These are phyloP conservation scores for Carex myosuroides DNA, from an alignment of 176 grass and related monocot genomes.

Conservation along the genomic window DNA sequence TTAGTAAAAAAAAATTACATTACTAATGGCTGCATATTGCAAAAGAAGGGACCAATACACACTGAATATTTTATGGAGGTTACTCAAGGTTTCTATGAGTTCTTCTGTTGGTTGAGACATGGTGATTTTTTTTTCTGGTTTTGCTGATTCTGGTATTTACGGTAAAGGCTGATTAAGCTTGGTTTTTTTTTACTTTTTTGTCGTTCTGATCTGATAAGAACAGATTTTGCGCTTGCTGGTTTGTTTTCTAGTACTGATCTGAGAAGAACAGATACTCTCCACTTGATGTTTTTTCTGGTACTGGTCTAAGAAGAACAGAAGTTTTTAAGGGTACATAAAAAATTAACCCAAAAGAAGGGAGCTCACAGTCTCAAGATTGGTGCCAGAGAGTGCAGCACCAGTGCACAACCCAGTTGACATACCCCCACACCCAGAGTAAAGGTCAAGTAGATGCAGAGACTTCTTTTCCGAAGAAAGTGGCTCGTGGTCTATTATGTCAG, in stretches of 20 bases:
- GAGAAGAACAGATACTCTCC: too few species aligned
- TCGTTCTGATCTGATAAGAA: too few species aligned
- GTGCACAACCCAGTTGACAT: slow-evolving; percentile 90
- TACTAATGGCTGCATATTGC: background rate
- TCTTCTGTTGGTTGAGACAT: slow-evolving; percentile 21
- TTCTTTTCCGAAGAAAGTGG: slow-evolving; percentile 7
- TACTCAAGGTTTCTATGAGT: slow-evolving; percentile 47
- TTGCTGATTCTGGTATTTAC: too few species aligned
- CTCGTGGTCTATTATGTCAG: slow-evolving; percentile 33
- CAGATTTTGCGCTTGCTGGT: too few species aligned
- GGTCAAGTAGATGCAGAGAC: slow-evolving; percentile 44
- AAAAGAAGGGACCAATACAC: background rate
- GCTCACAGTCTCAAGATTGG: slow-evolving; percentile 63
- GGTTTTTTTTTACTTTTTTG: too few species aligned
- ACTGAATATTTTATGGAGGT: too few species aligned
- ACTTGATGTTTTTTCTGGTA: too few species aligned
- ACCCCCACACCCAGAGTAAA: slow-evolving; percentile 88
- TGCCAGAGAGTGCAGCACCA: slow-evolving; percentile 52
- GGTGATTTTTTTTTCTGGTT: slow-evolving; percentile 2
- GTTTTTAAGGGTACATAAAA: too few species aligned
- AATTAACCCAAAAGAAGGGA: background rate
- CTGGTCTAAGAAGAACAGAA: too few species aligned
- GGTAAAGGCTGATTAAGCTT: too few species aligned
- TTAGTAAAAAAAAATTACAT: background rate
- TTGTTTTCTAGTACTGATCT: too few species aligned